Evolutionary conservation across 208 protist species (phyloP).

Genomic region (Trypanosoma congolense): DNA sequence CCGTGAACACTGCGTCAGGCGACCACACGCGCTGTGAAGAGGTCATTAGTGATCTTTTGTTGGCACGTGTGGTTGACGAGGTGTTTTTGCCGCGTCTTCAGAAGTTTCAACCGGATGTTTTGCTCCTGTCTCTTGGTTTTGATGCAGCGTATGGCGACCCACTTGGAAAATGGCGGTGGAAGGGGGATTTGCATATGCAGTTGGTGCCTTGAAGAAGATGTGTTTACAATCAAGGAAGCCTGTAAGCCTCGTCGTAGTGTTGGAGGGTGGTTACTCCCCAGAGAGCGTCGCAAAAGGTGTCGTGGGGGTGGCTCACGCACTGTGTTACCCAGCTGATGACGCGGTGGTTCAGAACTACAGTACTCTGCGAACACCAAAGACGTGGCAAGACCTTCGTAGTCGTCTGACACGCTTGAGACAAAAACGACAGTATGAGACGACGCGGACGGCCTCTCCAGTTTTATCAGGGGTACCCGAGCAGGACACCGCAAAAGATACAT

Average conservation of each 20-base stretch:
- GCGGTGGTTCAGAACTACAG: conserved; percentile 26
- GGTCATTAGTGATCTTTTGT: conserved; percentile 75
- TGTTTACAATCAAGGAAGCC: conserved; percentile 28
- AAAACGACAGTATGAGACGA: conserved; percentile 21
- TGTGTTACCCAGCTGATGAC: conserved; percentile 46
- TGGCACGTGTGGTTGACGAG: conserved; percentile 37
- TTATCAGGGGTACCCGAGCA: background rate
- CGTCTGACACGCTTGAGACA: conserved; percentile 28
- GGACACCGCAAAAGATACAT: background rate
- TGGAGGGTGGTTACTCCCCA: conserved; percentile 82
- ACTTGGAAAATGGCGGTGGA: conserved; percentile 79
- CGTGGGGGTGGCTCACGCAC: conserved; percentile 47
- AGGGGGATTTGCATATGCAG: conserved; percentile 52
- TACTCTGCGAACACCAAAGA: conserved; percentile 25
- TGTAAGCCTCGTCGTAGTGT: conserved; percentile 45
- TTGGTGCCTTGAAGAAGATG: conserved; percentile 48
- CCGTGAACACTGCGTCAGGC: conserved; percentile 52
- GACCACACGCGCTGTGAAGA: conserved; percentile 42
- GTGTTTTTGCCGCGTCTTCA: conserved; percentile 74
- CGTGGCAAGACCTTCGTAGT: conserved; percentile 55
- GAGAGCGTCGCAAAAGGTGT: conserved; percentile 60
- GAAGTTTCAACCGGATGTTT: conserved; percentile 64
- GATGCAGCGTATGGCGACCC: conserved; percentile 90
- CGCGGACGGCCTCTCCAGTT: conserved; percentile 10
- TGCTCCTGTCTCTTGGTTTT: conserved; percentile 89